A percentile compares a stretch with the other conserved stretches of the same genome.
phyloP scores from a whole-genome alignment of 176 grass and related monocot species.

The Hyparrhenia diplandra region DNA sequence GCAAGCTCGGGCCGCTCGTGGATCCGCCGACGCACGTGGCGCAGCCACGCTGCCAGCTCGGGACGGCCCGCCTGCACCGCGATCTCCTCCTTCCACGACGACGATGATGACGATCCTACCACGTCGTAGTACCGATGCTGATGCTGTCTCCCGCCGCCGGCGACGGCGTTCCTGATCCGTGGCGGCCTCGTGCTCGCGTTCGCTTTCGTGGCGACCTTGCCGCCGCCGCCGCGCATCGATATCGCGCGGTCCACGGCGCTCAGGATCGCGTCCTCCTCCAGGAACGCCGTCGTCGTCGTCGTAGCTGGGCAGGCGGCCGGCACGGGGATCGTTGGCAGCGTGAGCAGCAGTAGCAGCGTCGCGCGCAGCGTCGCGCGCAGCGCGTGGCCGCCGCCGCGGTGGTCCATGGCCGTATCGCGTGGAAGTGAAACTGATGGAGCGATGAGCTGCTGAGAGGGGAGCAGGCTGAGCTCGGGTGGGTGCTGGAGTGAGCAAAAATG shows the following conservation, averaged over 20 bases:
- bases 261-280: constrained; percentile 30
- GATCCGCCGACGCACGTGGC: constrained; percentile 54
- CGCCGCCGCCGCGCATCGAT: not conserved
- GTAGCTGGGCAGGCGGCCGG: not conserved
- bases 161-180: not conserved
- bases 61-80: constrained; percentile 35
- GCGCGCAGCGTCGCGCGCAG: no score
- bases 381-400: not conserved
- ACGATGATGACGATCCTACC: no score
- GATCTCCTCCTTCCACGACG: constrained; percentile 67
- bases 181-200: constrained; percentile 34
- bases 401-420: not conserved
- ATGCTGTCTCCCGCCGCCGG: not conserved
- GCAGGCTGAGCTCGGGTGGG: not conserved
- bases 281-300: constrained; percentile 11
- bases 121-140: not conserved
- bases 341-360: not conserved
- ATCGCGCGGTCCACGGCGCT: not conserved
- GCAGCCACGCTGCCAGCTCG: constrained; percentile 60
- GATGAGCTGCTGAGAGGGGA: no score
- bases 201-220: not conserved
- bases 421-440: not conserved
- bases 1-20: constrained; percentile 88
- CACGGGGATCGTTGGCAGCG: not conserved
- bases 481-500: not conserved